A percentile compares a stretch with the other conserved stretches of the same genome.
Conservation (phyloP, 495 filamentous ascomycete genomes). For the Rusavskia elegans region DNA sequence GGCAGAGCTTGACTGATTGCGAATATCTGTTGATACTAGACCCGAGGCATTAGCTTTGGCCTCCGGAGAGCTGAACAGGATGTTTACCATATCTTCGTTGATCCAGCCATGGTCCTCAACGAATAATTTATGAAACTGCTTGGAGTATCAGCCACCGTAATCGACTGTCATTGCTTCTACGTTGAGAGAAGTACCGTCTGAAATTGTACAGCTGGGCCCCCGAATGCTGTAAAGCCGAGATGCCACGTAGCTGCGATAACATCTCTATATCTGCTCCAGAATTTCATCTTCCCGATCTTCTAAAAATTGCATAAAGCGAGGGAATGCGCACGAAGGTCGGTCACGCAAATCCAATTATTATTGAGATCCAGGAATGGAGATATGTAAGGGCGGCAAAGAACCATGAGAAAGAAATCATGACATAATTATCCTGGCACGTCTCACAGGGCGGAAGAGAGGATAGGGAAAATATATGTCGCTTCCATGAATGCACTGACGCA, state of each 20-base stretch:
- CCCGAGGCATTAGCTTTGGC: not conserved
- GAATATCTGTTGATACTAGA: conserved; percentile 70
- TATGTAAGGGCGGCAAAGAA: not conserved
- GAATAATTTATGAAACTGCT: conserved; percentile 41
- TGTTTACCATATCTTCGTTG: conserved; percentile 51
- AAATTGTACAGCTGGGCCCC: conserved; percentile 58
- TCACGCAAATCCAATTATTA: not conserved
- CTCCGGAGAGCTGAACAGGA: not conserved
- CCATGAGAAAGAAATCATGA: not conserved
- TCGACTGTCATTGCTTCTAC: not conserved
- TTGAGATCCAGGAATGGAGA: not conserved
- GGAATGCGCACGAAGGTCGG: not conserved
- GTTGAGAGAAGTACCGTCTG: conserved; percentile 30
- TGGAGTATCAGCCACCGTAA: not conserved
- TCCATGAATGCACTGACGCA: not conserved
- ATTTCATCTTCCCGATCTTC: conserved; percentile 1
- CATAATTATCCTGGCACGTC: not conserved
- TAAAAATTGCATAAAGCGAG: not conserved
- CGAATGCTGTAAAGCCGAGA: conserved; percentile 56
- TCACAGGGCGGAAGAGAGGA: not conserved
- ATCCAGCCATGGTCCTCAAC: conserved; percentile 51
- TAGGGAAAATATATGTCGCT: not conserved
- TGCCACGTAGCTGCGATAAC: conserved; percentile 42
- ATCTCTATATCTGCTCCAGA: conserved; percentile 15
- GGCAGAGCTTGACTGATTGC: conserved; percentile 61